Conservation (phyloP, 2,329 filamentous ascomycete genomes). For the Aspergillus vadensis region DNA sequence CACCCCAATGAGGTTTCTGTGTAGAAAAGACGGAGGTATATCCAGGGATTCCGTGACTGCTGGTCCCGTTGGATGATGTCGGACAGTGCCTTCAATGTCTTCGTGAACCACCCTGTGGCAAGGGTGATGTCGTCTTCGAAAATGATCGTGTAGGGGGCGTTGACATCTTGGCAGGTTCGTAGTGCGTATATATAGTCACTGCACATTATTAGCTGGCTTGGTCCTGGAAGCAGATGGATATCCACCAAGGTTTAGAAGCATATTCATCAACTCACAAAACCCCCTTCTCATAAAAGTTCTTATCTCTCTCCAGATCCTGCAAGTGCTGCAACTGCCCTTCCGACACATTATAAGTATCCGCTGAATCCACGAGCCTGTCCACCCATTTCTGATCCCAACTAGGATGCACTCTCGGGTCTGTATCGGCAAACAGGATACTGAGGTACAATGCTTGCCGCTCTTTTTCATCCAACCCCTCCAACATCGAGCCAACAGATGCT, state of each 20-base stretch:
- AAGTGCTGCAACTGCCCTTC: conserved; percentile 23
- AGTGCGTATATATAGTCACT: conserved; percentile 38
- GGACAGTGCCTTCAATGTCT: conserved; percentile 28
- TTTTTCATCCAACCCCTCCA: conserved; percentile 22
- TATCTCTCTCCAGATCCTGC: conserved; percentile 24
- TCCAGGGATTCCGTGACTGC: conserved; percentile 19
- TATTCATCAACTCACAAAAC: conserved; percentile 29
- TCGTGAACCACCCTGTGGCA: conserved; percentile 40
- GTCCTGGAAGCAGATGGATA: no score
- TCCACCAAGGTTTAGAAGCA: background rate
- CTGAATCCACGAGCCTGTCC: conserved; percentile 19
- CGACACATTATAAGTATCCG: conserved; percentile 24
- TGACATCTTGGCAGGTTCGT: conserved; percentile 29
- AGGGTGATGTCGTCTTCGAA: conserved; percentile 44
- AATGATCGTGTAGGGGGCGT: conserved; percentile 36
- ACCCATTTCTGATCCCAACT: conserved; percentile 31
- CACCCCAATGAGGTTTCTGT: conserved; percentile 35
- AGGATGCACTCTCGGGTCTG: conserved; percentile 26
- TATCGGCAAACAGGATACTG: conserved; percentile 28
- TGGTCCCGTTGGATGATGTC: conserved; percentile 11
- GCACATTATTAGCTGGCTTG: background rate
- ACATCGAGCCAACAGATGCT: conserved; percentile 27
- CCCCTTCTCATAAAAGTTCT: conserved; percentile 35
- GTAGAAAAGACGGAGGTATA: conserved; percentile 39
- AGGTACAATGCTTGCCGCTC: conserved; percentile 27